These are phyloP conservation scores for Hygrophila difformis DNA, from an alignment of 257 asterid genomes.

Conservation along the genomic window DNA sequence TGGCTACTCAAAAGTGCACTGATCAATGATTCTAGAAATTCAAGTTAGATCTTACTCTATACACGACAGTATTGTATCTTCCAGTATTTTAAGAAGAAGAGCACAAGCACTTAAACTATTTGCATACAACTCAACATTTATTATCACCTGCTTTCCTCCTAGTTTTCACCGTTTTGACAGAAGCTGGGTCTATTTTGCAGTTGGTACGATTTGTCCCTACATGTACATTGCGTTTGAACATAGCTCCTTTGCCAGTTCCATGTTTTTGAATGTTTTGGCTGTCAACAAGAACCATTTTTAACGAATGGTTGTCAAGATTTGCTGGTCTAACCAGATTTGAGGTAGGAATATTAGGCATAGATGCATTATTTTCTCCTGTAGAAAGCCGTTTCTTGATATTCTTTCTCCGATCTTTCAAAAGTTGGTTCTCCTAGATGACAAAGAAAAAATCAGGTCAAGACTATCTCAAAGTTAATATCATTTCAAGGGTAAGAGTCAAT, in stretches of 20 bases:
- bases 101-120: constrained; percentile 3
- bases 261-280: constrained; percentile 62
- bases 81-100: not conserved
- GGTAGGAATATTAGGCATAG: constrained; percentile 31
- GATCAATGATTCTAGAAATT: no score
- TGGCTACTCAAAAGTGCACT: no score
- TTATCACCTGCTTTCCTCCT: constrained; percentile 60
- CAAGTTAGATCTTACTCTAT: no score
- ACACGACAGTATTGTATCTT: no score
- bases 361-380: constrained; percentile 52
- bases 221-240: constrained; percentile 52
- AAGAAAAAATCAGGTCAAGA: constrained; percentile 21
- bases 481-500: constrained; percentile 5
- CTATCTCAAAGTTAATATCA: constrained; percentile 10
- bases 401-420: constrained; percentile 88
- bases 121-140: not conserved
- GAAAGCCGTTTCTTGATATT: constrained; percentile 52
- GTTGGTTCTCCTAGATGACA: constrained; percentile 81
- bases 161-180: constrained; percentile 47
- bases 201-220: constrained; percentile 45
- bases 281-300: constrained; percentile 69
- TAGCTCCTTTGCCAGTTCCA: constrained; percentile 69
- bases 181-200: constrained; percentile 51
- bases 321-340: constrained; percentile 46
- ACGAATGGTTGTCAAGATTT: constrained; percentile 49